phyloP scores from a whole-genome alignment of 2,329 filamentous ascomycete species.

The Keithomyces neogunnii region DNA sequence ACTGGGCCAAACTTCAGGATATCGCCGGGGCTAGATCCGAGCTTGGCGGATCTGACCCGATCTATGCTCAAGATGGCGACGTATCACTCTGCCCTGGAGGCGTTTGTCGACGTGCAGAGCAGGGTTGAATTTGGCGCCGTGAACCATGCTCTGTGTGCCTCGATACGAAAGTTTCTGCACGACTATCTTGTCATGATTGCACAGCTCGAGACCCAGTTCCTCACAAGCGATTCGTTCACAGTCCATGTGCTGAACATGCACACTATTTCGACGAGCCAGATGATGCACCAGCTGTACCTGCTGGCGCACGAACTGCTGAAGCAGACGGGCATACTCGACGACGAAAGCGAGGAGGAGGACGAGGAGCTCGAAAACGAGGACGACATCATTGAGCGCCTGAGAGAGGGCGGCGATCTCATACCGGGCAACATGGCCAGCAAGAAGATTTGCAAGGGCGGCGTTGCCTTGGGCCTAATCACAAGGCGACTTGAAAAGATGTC shows the following conservation, averaged over 20 bases:
- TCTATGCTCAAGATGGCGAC: constrained; percentile 93
- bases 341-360: constrained; percentile 63
- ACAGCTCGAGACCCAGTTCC: constrained; percentile 85
- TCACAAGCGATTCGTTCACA: constrained; percentile 84
- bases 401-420: constrained; percentile 75
- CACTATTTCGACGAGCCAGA: constrained; percentile 81
- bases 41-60: constrained; percentile 74
- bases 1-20: constrained; percentile 76
- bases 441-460: constrained; percentile 94
- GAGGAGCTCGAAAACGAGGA: constrained; percentile 74
- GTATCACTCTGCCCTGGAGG: constrained; percentile 83
- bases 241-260: constrained; percentile 90
- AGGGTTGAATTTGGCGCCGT: constrained; percentile 88
- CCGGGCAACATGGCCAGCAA: constrained; percentile 74
- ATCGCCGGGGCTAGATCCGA: constrained; percentile 78
- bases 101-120: constrained; percentile 91
- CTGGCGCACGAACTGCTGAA: constrained; percentile 81
- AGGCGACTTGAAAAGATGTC: constrained; percentile 81
- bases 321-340: constrained; percentile 79
- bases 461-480: constrained; percentile 82
- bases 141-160: constrained; percentile 93
- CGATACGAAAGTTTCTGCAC: constrained; percentile 81
- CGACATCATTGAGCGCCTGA: constrained; percentile 82
- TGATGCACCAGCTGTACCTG: constrained; percentile 83
- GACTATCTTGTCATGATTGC: constrained; percentile 91